Base-by-base conservation (phyloP, 2,329 filamentous ascomycete species). In the Hypomyces perniciosus region DNA sequence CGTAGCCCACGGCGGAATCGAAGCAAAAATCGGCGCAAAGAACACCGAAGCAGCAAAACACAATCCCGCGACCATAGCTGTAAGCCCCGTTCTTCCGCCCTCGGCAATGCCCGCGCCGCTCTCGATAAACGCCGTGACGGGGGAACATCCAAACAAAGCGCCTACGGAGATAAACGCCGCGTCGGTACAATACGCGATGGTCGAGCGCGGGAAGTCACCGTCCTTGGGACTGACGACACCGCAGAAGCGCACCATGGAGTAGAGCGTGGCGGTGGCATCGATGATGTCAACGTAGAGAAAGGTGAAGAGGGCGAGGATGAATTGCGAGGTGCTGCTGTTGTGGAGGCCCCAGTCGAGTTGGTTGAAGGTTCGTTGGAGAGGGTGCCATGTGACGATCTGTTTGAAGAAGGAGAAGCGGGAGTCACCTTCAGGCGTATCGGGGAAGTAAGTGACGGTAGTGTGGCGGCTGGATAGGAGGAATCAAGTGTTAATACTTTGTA, bases 161-260 rank as follows among this genome's bases (percentile, higher is more conserved):
- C 85, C 84, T 44, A 90, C 79, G 1, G 84, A 86, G 56, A 90
- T 88, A 54, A 83, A 84, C 10, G 83, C 67, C 1, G 86, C 85
- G 57, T 90, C 86, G 4, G 80, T 81, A 59, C 79, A 85, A 65
- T 89, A 90, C 1, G 90, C 90, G 31, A 92, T 71, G 1, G 90
- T 89, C 2, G 87, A 91, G 38, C 89, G 84, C 47, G 91, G 88
- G 56, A 96, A 96, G 64, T 95, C 89, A n/a, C 84, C 82, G 2
- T 85, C 81, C 42, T 79, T 75, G 57, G 77, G 68, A 61, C 84
- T 76, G 57, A 86, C 80, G 41, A 79, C 78, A 29, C 82, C 81
- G 54, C 80, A 84, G 69, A 89, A 89, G 26, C 84, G 83, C 1
- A 86, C 86, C 86, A 90, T 90, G n/a, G 85, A 86, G 69, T 89